phyloP scores from a whole-genome alignment of 495 filamentous ascomycete genomes.

The Penicillium robsamsonii region DNA sequence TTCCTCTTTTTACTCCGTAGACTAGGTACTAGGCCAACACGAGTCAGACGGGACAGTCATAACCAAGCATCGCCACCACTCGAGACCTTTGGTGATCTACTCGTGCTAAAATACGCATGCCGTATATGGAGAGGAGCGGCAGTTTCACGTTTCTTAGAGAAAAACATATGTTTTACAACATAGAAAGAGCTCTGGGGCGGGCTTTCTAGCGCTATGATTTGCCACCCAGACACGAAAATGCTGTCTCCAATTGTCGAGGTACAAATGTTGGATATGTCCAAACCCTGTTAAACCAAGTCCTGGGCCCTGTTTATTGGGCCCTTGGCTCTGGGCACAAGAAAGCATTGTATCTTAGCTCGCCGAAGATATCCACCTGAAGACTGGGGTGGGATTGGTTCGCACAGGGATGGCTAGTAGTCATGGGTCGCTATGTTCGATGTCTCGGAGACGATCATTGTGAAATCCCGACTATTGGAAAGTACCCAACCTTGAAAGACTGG shows the following conservation, averaged over 20 bases:
- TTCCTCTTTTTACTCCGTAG: not conserved
- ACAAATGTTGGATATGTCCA: conserved; percentile 6
- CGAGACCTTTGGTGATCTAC: conserved; percentile 1
- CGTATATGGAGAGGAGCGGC: not conserved
- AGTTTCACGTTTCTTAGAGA: not conserved
- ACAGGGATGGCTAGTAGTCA: not conserved
- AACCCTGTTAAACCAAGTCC: not conserved
- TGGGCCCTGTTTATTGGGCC: not conserved
- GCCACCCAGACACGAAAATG: conserved; percentile 4
- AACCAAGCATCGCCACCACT: conserved; percentile 1
- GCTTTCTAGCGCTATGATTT: conserved; percentile 5
- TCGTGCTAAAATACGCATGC: not conserved
- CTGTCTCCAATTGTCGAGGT: not conserved
- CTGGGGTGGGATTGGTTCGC: conserved; percentile 9
- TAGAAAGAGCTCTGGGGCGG: not conserved
- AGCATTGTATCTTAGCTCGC: not conserved
- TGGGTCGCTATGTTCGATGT: conserved; percentile 7
- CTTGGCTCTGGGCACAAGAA: not conserved
- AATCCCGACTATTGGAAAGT: not conserved
- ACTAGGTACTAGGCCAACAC: not conserved
- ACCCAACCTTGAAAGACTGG: not conserved
- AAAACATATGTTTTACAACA: too few species aligned
- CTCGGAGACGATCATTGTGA: conserved; percentile 12
- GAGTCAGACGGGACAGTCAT: conserved; percentile 5
- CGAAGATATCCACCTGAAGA: not conserved